phyloP scores from a whole-genome alignment of 495 filamentous ascomycete genomes.

The Durotheca rogersii region DNA sequence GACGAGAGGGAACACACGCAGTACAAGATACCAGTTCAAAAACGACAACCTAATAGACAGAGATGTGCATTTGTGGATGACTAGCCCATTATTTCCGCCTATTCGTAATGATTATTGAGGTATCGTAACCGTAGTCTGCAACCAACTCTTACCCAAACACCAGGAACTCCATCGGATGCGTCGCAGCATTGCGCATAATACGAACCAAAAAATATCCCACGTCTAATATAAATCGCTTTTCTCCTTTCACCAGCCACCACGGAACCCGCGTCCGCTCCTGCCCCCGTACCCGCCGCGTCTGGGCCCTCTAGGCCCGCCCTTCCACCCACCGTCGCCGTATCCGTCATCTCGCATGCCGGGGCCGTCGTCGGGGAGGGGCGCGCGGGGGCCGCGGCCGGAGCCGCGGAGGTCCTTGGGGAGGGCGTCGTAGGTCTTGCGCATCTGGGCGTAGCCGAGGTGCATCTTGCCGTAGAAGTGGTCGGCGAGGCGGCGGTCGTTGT shows the following conservation, averaged over 20 bases:
- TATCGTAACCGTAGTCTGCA: constrained; percentile 20
- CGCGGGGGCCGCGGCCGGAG: constrained; percentile 61
- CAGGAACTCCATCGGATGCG: constrained; percentile 30
- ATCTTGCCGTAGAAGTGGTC: constrained; percentile 99
- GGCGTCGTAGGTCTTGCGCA: constrained; percentile 87
- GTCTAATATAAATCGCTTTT: too few species aligned
- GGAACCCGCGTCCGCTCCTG: constrained; percentile 44
- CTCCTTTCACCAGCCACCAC: constrained; percentile 45
- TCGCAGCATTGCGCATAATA: constrained; percentile 1
- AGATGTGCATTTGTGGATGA: constrained; percentile 9
- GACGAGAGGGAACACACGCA: constrained; percentile 8
- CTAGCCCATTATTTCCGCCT: constrained; percentile 3
- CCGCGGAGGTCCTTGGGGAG: constrained; percentile 83
- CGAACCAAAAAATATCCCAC: too few species aligned
- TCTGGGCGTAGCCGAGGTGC: constrained; percentile 97
- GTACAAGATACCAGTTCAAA: constrained; percentile 26
- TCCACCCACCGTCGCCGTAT: constrained; percentile 53
- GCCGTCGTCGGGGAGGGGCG: constrained; percentile 58
- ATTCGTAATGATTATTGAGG: constrained; percentile 13
- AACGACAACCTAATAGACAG: constrained; percentile 3
- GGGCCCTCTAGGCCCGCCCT: constrained; percentile 45
- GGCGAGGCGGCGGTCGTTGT: constrained; percentile 90
- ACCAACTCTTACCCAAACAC: constrained; percentile 21
- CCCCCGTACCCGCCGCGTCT: constrained; percentile 48
- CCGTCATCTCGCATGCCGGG: constrained; percentile 55